Evolutionary conservation across 495 filamentous ascomycete genomes (phyloP), one percentile per base, ranked within the genome.

Genomic region (Annulohypoxylon maeteangense): DNA sequence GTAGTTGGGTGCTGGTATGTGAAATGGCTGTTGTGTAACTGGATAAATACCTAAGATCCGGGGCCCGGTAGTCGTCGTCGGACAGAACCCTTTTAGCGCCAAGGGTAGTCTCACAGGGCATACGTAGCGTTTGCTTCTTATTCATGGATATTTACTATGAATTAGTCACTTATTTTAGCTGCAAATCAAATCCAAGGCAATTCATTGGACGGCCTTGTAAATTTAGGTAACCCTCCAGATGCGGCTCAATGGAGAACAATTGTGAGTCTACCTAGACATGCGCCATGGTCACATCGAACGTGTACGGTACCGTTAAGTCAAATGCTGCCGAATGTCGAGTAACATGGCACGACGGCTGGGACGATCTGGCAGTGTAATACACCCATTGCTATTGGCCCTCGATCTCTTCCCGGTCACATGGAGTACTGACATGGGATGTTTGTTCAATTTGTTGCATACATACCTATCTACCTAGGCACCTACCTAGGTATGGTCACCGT

Each of bases 231-330:
- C 63, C 36, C 32, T 20, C 22, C 22, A 59, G 53, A 57, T 67
- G 68, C 68, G 68, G 68, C 68, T 71, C 68, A 51, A 62, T 44
- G 56, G 51, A 54, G 34, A 40, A 40, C 27, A 7, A 16, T 7
- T 40, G n/a, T 42, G 23, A 50, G 62, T 44, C 27, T 31, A 31
- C 48, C 16, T 47, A 42, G 31, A 25, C n/a, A 31, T 29, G 22
- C 22, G 34, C 32, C 27, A 18, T 70, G 42, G 55, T 58, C 45
- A 32, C 51, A 62, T 62, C 25, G 31, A 44, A 32, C 25, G 23
- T 68, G 66, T 32, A 7, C 40, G 48, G 20, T 55, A 31, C 48
- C 32, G 40, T 62, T 42, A 42, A 32, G 32, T 22, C 34, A 22
- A 50, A 57, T 32, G n/a, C 65, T 53, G 36, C 44, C 29, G n/a